A percentile compares a stretch with the other conserved stretches of the same genome.
Conservation (phyloP, 23 red algal genomes). For the Gracilariopsis chorda region DNA sequence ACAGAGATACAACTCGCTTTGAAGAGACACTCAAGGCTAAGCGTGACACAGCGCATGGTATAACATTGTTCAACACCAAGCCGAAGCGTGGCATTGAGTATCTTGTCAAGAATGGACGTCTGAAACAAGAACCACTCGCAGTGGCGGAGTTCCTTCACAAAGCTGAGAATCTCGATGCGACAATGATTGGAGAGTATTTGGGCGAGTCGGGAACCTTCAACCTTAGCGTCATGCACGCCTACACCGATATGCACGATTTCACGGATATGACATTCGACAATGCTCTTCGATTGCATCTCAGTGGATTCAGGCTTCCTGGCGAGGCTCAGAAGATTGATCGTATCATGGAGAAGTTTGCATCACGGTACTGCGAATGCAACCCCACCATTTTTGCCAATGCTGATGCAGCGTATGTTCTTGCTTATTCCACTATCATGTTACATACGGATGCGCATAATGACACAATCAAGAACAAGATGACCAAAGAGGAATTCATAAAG, state of each 20-base stretch:
- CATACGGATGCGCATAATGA: conserved; percentile 97
- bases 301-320: conserved; percentile 86
- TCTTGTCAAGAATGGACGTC: conserved; percentile 26
- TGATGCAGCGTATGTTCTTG: conserved; percentile 93
- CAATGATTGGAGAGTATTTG: conserved; percentile 87
- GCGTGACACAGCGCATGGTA: conserved; percentile 59
- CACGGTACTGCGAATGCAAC: conserved; percentile 93
- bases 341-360: conserved; percentile 97
- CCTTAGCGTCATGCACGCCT: conserved; percentile 91
- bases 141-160: conserved; percentile 79
- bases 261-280: conserved; percentile 80
- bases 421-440: conserved; percentile 97
- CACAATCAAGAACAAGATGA: conserved; percentile 96
- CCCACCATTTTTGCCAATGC: conserved; percentile 90
- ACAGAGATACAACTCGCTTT: conserved; percentile 62
- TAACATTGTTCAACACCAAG: conserved; percentile 80
- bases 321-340: conserved; percentile 99
- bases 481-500: conserved; percentile 92
- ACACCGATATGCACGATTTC: conserved; percentile 87
- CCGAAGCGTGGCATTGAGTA: conserved; percentile 83
- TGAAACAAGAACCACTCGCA: conserved; percentile 45
- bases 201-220: conserved; percentile 79
- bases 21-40: conserved; percentile 74
- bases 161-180: conserved; percentile 76
- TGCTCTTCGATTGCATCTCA: conserved; percentile 79